Evolutionary conservation across 1,284 basidiomycete genomes (phyloP), one percentile per base, ranked within the genome.

Genomic region (Neotropicomus parvogracilis): DNA sequence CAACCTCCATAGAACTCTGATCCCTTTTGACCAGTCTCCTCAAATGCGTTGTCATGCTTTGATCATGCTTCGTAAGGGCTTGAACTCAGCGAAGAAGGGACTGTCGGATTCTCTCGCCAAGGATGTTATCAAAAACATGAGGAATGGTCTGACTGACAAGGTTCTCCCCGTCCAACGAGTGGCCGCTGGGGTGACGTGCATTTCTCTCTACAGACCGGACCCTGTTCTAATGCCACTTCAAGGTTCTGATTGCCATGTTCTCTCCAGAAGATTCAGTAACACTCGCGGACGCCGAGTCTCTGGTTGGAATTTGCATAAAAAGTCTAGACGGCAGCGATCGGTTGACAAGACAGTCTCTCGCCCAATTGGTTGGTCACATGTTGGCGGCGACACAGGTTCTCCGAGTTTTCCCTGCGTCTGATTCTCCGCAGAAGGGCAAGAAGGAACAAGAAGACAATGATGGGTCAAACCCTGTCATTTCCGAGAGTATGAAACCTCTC

Each of bases 71-170:
- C 75, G 80, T 21, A 93, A 94, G 66, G 78, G 88, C 0, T 68
- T 97, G 14, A 66, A 68, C 9, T 86, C 85, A 0, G 91, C 91
- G 0, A 91, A 87, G 48, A 84, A 86, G 49, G 91, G 91, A 0
- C 75, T 97, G 1, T 82, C 88, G 2, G 95, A 99, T 54, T 73
- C 81, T 14, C 71, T 82, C 1, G 70, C 80, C 49, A 94, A 85
- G 65, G 97, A 99, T 56, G 77, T 95, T 36, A 62, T 91, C 49
- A 98, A 97, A 67, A 81, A 89, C 52, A 85, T 92, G 69, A 84
- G 80, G 56, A 73, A 78, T 27, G 82, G 80, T 0, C 73, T 99
- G 2, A 75, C 77, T 2, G 95, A 99, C 67, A 93, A 92, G 68
- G 85, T 87, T 6, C 75, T 93, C 8, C 81, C 92, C 3, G 78